Conservation (phyloP, 352 stramenopile genomes). For the Globisporangium polare region DNA sequence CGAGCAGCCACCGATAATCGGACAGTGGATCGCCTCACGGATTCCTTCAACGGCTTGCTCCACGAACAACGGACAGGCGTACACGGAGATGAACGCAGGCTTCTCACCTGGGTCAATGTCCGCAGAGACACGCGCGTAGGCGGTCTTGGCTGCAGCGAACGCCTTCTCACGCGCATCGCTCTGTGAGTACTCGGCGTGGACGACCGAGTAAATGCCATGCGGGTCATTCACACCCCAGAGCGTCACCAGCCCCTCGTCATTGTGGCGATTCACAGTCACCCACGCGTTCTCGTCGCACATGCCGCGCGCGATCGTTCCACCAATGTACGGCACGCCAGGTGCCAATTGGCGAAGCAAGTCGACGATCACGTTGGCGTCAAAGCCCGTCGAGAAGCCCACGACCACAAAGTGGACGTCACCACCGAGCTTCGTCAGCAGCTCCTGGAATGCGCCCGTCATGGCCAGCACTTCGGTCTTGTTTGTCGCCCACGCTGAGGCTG, state of each 20-base stretch:
- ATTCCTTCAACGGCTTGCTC: constrained; percentile 83
- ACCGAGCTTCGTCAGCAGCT: constrained; percentile 74
- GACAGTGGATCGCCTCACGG: constrained; percentile 69
- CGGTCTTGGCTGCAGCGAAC: constrained; percentile 67
- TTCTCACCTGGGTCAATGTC: constrained; percentile 68
- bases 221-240: constrained; percentile 87
- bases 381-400: constrained; percentile 81
- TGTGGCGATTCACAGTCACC: constrained; percentile 85
- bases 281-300: constrained; percentile 87
- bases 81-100: constrained; percentile 74
- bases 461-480: constrained; percentile 70
- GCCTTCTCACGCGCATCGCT: constrained; percentile 76
- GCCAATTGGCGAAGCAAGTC: constrained; percentile 69
- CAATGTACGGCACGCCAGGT: constrained; percentile 79
- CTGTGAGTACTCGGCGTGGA: constrained; percentile 78
- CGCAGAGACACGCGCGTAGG: constrained; percentile 40
- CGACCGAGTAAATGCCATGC: constrained; percentile 75
- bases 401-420: constrained; percentile 83
- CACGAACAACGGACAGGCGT: constrained; percentile 78
- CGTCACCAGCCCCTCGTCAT: constrained; percentile 76
- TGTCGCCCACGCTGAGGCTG: constrained; percentile 67
- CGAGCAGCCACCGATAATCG: constrained; percentile 82
- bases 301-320: constrained; percentile 74
- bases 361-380: constrained; percentile 71
- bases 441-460: constrained; percentile 72